phyloP scores from a whole-genome alignment of 164 flowering plant genomes.

The Chloranthus sessilifolius region DNA sequence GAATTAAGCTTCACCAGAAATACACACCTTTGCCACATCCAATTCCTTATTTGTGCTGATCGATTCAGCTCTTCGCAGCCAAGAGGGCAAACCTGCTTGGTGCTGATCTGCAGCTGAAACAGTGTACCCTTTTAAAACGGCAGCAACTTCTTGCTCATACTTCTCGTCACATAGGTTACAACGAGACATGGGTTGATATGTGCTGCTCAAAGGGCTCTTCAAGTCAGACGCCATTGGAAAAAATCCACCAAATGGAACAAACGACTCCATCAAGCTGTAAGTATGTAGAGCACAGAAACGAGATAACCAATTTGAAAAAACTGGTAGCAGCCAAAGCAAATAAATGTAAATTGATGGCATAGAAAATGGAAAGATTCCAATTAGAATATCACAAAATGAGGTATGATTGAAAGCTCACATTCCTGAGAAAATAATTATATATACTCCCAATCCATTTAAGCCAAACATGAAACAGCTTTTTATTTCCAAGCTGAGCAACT shows the following conservation, averaged over 20 bases:
- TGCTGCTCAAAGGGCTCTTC: conserved; percentile 22
- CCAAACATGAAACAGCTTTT: too few relatives aligned
- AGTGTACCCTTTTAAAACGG: conserved; percentile 24
- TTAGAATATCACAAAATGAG: neutral
- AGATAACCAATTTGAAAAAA: conserved; percentile 34
- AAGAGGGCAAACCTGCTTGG: conserved; percentile 32
- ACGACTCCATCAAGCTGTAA: conserved; percentile 84
- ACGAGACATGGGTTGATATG: conserved; percentile 20
- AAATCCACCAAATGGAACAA: conserved; percentile 74
- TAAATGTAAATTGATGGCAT: neutral
- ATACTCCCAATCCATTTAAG: too few relatives aligned
- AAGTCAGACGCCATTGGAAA: conserved; percentile 41
- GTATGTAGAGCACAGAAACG: conserved; percentile 44
- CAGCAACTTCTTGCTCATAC: conserved; percentile 48
- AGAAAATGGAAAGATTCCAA: neutral
- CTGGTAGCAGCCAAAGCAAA: conserved; percentile 30
- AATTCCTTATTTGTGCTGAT: conserved; percentile 21
- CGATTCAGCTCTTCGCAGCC: conserved; percentile 37
- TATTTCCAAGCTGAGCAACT: too few relatives aligned
- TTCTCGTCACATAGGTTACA: conserved; percentile 48
- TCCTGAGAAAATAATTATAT: too few relatives aligned
- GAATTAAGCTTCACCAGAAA: conserved; percentile 6
- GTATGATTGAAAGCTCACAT: too few relatives aligned
- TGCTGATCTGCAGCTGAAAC: conserved; percentile 33
- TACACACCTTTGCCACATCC: conserved; percentile 32